phyloP scores from a whole-genome alignment of 768 basidiomycete genomes.

The Termitomyces sp. region DNA sequence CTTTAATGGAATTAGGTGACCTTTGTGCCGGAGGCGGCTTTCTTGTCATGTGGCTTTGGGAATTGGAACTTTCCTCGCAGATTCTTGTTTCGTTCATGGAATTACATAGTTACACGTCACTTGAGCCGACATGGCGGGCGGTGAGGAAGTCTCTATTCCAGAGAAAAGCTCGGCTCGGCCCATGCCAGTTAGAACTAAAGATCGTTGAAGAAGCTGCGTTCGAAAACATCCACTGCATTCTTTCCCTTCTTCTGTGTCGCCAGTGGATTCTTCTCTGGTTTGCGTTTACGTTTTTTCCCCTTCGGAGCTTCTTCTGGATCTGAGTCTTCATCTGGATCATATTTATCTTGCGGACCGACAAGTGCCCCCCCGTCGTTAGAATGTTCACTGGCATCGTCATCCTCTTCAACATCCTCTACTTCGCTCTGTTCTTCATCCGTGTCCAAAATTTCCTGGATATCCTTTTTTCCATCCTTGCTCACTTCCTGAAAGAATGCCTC shows the following conservation, averaged over 20 bases:
- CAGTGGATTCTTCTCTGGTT: slow-evolving; percentile 46
- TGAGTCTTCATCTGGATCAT: slow-evolving; percentile 17
- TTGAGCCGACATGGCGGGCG: no score
- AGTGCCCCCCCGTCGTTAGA: slow-evolving; percentile 18
- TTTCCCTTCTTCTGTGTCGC: slow-evolving; percentile 48
- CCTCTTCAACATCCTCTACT: slow-evolving; percentile 25
- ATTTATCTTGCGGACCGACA: slow-evolving; percentile 20
- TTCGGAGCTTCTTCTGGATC: slow-evolving; percentile 22
- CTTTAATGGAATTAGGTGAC: no score
- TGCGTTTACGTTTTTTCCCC: slow-evolving; percentile 51
- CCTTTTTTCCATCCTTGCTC: background rate
- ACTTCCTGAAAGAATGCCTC: slow-evolving; percentile 56
- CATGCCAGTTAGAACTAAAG: slow-evolving; percentile 30
- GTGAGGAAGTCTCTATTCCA: no score
- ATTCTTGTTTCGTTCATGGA: no score
- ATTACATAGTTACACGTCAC: no score
- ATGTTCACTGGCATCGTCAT: slow-evolving; percentile 16
- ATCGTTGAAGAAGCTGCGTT: slow-evolving; percentile 63
- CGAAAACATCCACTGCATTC: slow-evolving; percentile 47
- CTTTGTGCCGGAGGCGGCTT: no score
- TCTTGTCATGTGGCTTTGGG: no score
- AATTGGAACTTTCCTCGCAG: no score
- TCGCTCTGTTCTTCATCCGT: slow-evolving; percentile 25
- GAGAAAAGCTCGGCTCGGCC: background rate
- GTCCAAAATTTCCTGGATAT: background rate